phyloP scores from a whole-genome alignment of 75 land plant species.

The Picea glauca region DNA sequence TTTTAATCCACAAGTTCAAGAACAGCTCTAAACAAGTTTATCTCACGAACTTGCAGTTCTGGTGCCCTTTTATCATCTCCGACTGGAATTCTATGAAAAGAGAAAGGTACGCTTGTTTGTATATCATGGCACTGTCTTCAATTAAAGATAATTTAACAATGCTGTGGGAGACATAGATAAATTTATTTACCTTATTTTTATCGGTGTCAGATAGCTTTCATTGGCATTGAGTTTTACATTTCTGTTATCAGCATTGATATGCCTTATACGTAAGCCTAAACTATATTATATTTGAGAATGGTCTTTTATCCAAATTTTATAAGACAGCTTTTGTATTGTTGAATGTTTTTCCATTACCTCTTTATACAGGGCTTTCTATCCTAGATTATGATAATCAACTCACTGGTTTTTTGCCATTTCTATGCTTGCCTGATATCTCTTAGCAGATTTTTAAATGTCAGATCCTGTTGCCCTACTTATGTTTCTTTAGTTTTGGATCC shows the following conservation, averaged over 20 bases:
- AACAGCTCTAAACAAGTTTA: not conserved
- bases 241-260: no score
- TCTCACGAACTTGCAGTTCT: slow-evolving; percentile 54
- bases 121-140: no score
- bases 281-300: no score
- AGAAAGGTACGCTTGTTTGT: slow-evolving; percentile 57
- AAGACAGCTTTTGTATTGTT: not conserved
- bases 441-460: no score
- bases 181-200: no score
- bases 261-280: no score
- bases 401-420: not conserved
- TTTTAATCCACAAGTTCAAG: not conserved
- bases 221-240: no score
- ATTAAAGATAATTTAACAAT: no score
- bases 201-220: no score
- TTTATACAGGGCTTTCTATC: not conserved
- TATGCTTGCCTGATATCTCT: not conserved
- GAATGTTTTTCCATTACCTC: not conserved
- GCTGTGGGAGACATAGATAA: no score
- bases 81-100: slow-evolving; percentile 80
- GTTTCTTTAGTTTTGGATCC: not conserved
- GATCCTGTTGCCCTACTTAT: not conserved
- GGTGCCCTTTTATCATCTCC: slow-evolving; percentile 68
- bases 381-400: not conserved
- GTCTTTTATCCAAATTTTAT: no score